phyloP scores from a whole-genome alignment of 1,284 basidiomycete genomes.

The Somion occarium region DNA sequence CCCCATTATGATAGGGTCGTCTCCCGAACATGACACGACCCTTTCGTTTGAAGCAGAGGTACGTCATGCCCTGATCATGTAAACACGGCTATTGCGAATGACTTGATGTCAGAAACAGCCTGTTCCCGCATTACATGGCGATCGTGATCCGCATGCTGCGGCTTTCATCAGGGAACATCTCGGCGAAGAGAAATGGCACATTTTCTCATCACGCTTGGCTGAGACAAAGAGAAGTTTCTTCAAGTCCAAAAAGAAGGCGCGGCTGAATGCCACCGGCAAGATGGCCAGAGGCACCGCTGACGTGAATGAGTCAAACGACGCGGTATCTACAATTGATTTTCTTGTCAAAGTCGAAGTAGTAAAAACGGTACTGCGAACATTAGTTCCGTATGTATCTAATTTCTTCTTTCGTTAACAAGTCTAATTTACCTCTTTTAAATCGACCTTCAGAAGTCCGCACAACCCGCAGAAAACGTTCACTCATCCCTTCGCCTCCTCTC shows the following conservation, averaged over 20 bases:
- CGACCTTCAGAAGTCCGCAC: slow-evolving; percentile 39
- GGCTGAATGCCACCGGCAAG: slow-evolving; percentile 26
- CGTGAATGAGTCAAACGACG: slow-evolving; percentile 22
- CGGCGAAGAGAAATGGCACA: slow-evolving; percentile 39
- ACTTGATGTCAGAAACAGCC: background rate
- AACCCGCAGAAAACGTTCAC: slow-evolving; percentile 44
- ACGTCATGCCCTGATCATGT: too few relatives aligned
- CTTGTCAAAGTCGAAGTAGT: slow-evolving; percentile 49
- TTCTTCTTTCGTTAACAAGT: background rate
- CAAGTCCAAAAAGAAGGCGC: slow-evolving; percentile 14
- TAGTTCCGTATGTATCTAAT: slow-evolving; percentile 37
- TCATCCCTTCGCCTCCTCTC: slow-evolving; percentile 34
- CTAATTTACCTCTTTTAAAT: slow-evolving; percentile 4
- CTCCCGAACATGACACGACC: background rate
- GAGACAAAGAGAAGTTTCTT: slow-evolving; percentile 30
- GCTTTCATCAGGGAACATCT: slow-evolving; percentile 40
- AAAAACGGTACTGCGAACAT: slow-evolving; percentile 42
- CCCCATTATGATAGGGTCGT: background rate
- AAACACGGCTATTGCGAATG: too few relatives aligned
- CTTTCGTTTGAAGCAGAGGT: background rate
- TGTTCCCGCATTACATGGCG: background rate
- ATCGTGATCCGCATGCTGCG: slow-evolving; percentile 37
- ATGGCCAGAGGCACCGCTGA: slow-evolving; percentile 27
- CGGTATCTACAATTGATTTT: slow-evolving; percentile 43
- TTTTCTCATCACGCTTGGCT: slow-evolving; percentile 42